A percentile compares a stretch with the other conserved stretches of the same genome.
Conservation (phyloP, 441 rosid species). For the Hura crepitans region DNA sequence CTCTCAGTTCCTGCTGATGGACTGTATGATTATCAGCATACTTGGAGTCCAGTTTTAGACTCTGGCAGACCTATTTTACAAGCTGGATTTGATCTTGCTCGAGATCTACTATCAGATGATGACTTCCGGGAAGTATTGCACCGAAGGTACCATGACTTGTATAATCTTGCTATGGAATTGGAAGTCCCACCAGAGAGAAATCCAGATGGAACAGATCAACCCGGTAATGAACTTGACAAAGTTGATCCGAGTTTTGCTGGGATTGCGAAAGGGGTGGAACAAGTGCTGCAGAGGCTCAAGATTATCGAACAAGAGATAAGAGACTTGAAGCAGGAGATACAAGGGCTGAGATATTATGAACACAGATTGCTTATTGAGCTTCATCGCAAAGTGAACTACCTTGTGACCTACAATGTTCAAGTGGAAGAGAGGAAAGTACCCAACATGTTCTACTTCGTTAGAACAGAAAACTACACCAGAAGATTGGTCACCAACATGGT, state of each 20-base stretch:
- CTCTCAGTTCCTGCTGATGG: conserved; percentile 83
- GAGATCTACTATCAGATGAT: conserved; percentile 85
- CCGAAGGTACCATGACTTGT: conserved; percentile 70
- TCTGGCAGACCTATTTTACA: conserved; percentile 54
- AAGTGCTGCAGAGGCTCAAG: conserved; percentile 78
- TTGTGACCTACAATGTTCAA: conserved; percentile 77
- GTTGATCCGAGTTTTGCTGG: conserved; percentile 82
- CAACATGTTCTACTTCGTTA: conserved; percentile 77
- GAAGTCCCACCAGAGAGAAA: conserved; percentile 59
- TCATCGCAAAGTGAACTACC: conserved; percentile 82
- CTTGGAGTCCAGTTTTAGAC: conserved; percentile 67
- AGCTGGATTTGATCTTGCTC: conserved; percentile 77
- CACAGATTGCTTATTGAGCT: conserved; percentile 82
- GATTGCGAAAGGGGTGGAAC: conserved; percentile 85
- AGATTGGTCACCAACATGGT: conserved; percentile 66
- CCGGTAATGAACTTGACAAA: conserved; percentile 44
- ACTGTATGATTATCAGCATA: conserved; percentile 93
- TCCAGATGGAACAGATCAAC: conserved; percentile 42
- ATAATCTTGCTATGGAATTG: conserved; percentile 81
- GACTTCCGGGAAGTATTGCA: conserved; percentile 89
- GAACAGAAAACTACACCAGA: conserved; percentile 81
- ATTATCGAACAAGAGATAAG: conserved; percentile 92
- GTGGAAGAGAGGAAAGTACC: conserved; percentile 93
- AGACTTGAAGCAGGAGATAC: conserved; percentile 93
- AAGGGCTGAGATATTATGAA: conserved; percentile 85